Evolutionary conservation across 2,329 filamentous ascomycete species (phyloP).

Genomic region (Botrytis fragariae): DNA sequence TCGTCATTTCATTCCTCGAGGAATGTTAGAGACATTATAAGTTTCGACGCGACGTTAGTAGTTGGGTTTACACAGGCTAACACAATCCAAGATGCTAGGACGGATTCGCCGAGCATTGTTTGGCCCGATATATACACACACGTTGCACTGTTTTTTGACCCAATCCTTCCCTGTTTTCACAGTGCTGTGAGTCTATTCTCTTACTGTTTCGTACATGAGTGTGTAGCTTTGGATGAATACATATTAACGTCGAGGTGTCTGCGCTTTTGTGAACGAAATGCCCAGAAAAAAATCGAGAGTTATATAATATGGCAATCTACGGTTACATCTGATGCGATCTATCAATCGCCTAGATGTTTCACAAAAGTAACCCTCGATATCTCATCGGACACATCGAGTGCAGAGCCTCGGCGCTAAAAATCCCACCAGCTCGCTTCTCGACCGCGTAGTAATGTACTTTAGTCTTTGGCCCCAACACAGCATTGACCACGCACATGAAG

Average conservation of each 20-base stretch:
- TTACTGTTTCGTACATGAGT: neutral
- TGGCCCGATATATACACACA: neutral
- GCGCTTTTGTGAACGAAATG: neutral
- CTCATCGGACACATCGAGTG: neutral
- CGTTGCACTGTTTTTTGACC: neutral
- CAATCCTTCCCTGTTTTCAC: neutral
- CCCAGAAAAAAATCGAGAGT: neutral
- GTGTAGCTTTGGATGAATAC: neutral
- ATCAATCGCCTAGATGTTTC: neutral
- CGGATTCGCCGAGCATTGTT: neutral
- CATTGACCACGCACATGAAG: neutral
- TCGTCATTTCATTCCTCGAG: neutral
- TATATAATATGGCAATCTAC: neutral
- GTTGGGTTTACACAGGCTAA: neutral
- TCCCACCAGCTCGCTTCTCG: neutral
- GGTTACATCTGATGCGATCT: neutral
- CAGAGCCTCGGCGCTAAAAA: neutral
- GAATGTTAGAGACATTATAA: neutral
- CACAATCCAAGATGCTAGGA: neutral
- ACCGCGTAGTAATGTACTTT: neutral
- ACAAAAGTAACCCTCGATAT: accelerated
- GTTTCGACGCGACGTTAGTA: neutral
- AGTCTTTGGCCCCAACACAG: neutral
- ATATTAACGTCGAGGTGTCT: neutral
- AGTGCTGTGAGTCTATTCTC: neutral